phyloP scores from a whole-genome alignment of 129 eudicot genomes.

The Escallonia rubra region DNA sequence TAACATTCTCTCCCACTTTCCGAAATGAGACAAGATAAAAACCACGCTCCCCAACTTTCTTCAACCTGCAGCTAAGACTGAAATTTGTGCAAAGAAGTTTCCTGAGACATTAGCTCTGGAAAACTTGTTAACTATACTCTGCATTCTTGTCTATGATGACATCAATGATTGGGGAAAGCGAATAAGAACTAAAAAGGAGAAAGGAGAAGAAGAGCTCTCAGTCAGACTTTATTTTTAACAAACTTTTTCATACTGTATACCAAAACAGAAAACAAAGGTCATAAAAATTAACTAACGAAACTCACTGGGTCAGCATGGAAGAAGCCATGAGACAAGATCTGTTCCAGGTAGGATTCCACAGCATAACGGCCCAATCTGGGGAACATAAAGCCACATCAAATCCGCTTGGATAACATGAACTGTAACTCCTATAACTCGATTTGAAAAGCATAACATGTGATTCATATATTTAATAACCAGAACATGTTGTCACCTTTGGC shows the following conservation, averaged over 20 bases:
- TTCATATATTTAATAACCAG: background rate
- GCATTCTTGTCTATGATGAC: too few relatives aligned
- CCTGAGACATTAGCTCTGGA: too few relatives aligned
- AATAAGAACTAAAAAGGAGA: background rate
- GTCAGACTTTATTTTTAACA: background rate
- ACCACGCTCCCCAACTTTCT: too few relatives aligned
- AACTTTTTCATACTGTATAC: background rate
- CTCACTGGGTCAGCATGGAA: conserved; percentile 98
- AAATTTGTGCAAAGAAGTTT: too few relatives aligned
- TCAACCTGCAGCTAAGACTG: too few relatives aligned
- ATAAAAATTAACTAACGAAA: conserved; percentile 3
- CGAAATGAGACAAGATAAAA: too few relatives aligned
- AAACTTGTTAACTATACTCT: too few relatives aligned
- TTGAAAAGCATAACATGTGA: background rate
- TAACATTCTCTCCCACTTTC: too few relatives aligned
- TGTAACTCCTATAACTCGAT: background rate
- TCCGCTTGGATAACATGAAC: conserved; percentile 8
- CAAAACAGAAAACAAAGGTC: conserved; percentile 5
- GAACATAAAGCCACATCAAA: conserved; percentile 18
- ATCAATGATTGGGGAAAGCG: too few relatives aligned
- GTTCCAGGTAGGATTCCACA: conserved; percentile 96
- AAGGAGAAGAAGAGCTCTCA: background rate
- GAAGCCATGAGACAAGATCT: conserved; percentile 88
- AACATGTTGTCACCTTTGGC: conserved; percentile 53
- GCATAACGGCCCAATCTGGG: conserved; percentile 93